A percentile compares a stretch with the other conserved stretches of the same genome.
These are phyloP conservation scores for Stromatinia cepivora DNA, from an alignment of 2,329 filamentous ascomycete genomes.

Conservation along the genomic window DNA sequence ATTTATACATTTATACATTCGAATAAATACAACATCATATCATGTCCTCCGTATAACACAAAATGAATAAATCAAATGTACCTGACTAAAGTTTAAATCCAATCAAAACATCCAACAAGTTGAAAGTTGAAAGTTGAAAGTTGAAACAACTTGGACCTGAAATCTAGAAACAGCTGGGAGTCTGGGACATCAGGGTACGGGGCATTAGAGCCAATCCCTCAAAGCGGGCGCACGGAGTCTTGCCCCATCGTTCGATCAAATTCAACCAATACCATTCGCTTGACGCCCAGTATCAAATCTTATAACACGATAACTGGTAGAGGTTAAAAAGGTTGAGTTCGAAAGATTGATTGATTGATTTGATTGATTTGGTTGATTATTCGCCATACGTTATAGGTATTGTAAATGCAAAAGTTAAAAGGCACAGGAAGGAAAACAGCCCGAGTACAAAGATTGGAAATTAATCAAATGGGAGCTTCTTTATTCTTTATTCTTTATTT, in stretches of 20 bases:
- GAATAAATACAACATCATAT: too few species aligned
- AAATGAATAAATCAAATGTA: background rate
- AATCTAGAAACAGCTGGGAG: background rate
- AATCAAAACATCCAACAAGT: too few species aligned
- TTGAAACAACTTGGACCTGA: conserved; percentile 6
- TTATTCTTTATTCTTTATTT: too few species aligned
- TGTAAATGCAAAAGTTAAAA: too few species aligned
- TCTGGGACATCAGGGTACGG: background rate
- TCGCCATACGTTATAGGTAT: too few species aligned
- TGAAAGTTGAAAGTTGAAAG: too few species aligned
- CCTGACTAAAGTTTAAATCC: background rate
- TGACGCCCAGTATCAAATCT: background rate
- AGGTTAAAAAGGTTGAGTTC: too few species aligned
- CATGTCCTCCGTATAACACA: too few species aligned
- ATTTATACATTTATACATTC: too few species aligned
- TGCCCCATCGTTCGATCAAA: background rate
- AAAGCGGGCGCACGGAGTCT: background rate
- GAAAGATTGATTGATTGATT: background rate
- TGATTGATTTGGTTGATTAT: too few species aligned
- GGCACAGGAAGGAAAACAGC: background rate
- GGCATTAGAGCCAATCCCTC: background rate
- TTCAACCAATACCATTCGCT: background rate
- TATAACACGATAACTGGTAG: background rate
- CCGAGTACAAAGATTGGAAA: background rate
- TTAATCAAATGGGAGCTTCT: background rate